These are phyloP conservation scores for Wallacemonas sp. DNA, from an alignment of 208 protist genomes.

Conservation along the genomic window DNA sequence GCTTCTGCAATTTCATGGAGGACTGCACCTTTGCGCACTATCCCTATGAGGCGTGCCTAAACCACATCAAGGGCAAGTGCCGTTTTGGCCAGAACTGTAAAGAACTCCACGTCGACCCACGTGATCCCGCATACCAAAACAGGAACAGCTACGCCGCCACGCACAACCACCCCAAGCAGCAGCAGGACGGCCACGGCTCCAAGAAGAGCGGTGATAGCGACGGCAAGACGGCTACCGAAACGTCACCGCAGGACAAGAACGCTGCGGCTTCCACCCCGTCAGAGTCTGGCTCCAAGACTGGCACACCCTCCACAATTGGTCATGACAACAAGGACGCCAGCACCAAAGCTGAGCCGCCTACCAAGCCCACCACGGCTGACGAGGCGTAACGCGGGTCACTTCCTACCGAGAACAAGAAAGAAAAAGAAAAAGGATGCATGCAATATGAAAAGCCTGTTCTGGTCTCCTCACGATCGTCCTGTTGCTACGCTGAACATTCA, in stretches of 20 bases:
- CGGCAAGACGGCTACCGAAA: conserved; percentile 8
- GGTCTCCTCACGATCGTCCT: too few species aligned
- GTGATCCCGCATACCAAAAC: conserved; percentile 57
- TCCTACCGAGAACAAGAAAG: too few species aligned
- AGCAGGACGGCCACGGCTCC: conserved; percentile 1
- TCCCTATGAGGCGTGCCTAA: conserved; percentile 86
- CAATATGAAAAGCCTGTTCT: too few species aligned
- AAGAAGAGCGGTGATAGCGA: conserved; percentile 1
- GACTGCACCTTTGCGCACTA: conserved; percentile 90
- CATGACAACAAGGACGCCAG: neutral
- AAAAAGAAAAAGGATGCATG: too few species aligned
- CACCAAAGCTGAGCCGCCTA: neutral
- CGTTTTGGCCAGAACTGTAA: conserved; percentile 84
- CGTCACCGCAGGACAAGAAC: conserved; percentile 3
- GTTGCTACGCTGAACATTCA: too few species aligned
- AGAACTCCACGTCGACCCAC: conserved; percentile 81
- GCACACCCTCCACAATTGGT: neutral
- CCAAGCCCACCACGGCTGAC: neutral
- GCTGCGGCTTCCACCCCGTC: neutral
- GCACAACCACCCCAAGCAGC: conserved; percentile 18
- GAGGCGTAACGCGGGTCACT: conserved; percentile 2
- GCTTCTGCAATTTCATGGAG: conserved; percentile 86
- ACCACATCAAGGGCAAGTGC: conserved; percentile 91
- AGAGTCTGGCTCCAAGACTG: conserved; percentile 2
- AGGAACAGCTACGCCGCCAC: conserved; percentile 42